phyloP scores from a whole-genome alignment of 2,329 filamentous ascomycete genomes.

The Thermoascus crustaceus region DNA sequence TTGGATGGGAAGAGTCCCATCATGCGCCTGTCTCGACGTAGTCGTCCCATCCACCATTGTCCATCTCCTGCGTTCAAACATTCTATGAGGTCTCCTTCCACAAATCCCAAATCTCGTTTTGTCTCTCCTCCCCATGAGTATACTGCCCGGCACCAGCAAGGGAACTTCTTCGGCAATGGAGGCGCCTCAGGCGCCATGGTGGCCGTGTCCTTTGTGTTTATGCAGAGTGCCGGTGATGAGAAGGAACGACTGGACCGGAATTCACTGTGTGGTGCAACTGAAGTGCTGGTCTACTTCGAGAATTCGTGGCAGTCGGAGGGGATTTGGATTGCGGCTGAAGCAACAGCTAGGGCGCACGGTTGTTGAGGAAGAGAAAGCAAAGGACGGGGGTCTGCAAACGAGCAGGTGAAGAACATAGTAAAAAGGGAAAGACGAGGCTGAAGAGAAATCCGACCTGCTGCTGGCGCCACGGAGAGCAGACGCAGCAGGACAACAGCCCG shows the following conservation, averaged over 20 bases:
- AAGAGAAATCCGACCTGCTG: not conserved
- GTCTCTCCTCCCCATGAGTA: slow-evolving; percentile 96
- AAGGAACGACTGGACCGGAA: slow-evolving; percentile 4
- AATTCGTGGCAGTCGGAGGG: not conserved
- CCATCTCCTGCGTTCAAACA: slow-evolving; percentile 96
- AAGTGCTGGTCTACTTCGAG: too few species aligned
- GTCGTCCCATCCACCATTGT: slow-evolving; percentile 93
- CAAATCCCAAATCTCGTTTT: slow-evolving; percentile 89
- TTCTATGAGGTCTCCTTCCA: slow-evolving; percentile 96
- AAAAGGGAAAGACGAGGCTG: slow-evolving; percentile 6
- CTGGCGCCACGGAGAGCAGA: slow-evolving; percentile 1
- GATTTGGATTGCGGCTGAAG: slow-evolving; percentile 2
- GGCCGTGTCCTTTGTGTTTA: slow-evolving; percentile 5
- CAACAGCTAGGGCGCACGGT: slow-evolving; percentile 4
- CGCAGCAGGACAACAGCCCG: slow-evolving; percentile 4
- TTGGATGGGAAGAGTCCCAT: slow-evolving; percentile 94
- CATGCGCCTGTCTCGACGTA: slow-evolving; percentile 81
- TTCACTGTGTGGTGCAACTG: too few species aligned
- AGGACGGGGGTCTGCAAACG: slow-evolving; percentile 8
- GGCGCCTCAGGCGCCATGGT: slow-evolving; percentile 41
- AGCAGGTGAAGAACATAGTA: slow-evolving; percentile 2
- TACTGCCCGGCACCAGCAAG: slow-evolving; percentile 83
- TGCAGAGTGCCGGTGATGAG: too few species aligned
- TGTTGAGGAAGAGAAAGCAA: slow-evolving; percentile 4
- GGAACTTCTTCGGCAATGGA: slow-evolving; percentile 65